Conservation (phyloP, 768 basidiomycete species). For the Polyporus arcularius region DNA sequence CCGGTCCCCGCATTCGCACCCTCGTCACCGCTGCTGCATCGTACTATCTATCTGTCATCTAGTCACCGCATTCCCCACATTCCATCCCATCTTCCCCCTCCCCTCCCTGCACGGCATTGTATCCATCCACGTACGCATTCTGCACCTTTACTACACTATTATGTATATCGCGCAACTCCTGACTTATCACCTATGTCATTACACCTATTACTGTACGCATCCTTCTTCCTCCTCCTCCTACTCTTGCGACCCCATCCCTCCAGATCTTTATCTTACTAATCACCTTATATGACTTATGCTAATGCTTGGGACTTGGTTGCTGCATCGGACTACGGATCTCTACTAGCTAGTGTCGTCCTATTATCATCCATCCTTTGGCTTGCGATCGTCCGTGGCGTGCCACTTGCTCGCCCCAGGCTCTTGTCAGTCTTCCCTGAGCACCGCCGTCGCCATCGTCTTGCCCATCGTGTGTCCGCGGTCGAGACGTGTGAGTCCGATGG, state of each 20-base stretch:
- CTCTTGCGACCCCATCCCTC: not conserved
- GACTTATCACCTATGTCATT: conserved; percentile 21
- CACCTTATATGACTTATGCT: conserved; percentile 10
- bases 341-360: not conserved
- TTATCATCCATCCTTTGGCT: conserved; percentile 2
- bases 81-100: conserved; percentile 1
- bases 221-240: not conserved
- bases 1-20: conserved; percentile 5
- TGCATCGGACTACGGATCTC: not conserved
- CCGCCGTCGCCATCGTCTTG: too few relatives aligned
- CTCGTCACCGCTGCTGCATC: conserved; percentile 11
- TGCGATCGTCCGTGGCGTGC: not conserved
- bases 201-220: conserved; percentile 8
- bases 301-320: conserved; percentile 2
- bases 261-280: conserved; percentile 11
- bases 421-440: too few relatives aligned
- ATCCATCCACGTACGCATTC: conserved; percentile 3
- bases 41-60: conserved; percentile 15
- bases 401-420: too few relatives aligned
- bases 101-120: conserved; percentile 3
- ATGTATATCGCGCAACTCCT: conserved; percentile 16
- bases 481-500: too few relatives aligned
- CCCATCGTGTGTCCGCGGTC: too few relatives aligned
- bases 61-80: not conserved
- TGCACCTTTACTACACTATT: conserved; percentile 15